Evolutionary conservation across 2,329 filamentous ascomycete genomes (phyloP).

Genomic region (Passalora sequoiae): DNA sequence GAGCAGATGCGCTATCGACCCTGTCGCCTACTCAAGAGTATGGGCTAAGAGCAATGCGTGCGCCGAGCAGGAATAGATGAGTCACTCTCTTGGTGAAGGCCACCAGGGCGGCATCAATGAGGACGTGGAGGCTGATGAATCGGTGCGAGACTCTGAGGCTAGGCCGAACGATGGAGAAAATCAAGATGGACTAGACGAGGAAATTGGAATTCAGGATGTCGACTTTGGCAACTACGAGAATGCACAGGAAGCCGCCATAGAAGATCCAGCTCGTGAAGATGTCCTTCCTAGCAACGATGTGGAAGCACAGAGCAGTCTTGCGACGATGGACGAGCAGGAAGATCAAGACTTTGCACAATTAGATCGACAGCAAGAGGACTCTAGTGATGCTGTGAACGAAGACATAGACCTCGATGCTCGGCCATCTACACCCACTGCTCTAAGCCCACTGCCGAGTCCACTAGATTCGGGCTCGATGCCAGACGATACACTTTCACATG

Average conservation of each 20-base stretch:
- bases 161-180: conserved; percentile 27
- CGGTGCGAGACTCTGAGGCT: conserved; percentile 22
- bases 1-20: neutral
- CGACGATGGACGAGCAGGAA: conserved; percentile 10
- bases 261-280: conserved; percentile 15
- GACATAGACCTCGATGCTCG: conserved; percentile 17
- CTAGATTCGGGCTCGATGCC: conserved; percentile 68
- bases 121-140: conserved; percentile 41
- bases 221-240: conserved; percentile 16
- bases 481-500: conserved; percentile 78
- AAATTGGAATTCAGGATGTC: conserved; percentile 11
- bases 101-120: conserved; percentile 57
- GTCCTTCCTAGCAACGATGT: conserved; percentile 7
- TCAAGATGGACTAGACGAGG: conserved; percentile 2
- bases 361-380: conserved; percentile 8
- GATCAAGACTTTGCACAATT: conserved; percentile 26
- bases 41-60: conserved; percentile 49
- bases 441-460: conserved; percentile 55
- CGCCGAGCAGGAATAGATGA: conserved; percentile 56
- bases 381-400: neutral
- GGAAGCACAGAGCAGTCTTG: conserved; percentile 4
- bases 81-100: conserved; percentile 60
- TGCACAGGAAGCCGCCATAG: neutral
- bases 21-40: no score
- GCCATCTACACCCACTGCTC: conserved; percentile 20